Evolutionary conservation across 2,329 filamentous ascomycete genomes (phyloP).

Genomic region (Neobulgaria alba): DNA sequence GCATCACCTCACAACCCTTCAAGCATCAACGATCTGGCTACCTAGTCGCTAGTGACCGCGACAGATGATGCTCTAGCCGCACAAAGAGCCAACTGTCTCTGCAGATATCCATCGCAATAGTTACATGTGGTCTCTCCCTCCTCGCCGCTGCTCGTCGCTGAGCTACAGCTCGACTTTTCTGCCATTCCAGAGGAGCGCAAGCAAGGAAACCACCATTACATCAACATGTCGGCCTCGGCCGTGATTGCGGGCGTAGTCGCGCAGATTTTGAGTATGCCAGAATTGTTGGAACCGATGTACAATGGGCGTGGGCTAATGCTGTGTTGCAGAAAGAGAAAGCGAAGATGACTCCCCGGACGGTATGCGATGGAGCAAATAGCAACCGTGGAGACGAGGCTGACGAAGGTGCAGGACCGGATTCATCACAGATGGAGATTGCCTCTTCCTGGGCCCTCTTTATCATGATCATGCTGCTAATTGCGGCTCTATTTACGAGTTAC

Average conservation of each 20-base stretch:
- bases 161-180: slow-evolving; percentile 19
- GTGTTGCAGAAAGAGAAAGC: slow-evolving; percentile 22
- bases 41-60: slow-evolving; percentile 6
- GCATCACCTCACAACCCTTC: no score
- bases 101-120: slow-evolving; percentile 5
- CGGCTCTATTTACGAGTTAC: slow-evolving; percentile 94
- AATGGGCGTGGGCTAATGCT: slow-evolving; percentile 16
- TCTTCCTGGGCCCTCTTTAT: slow-evolving; percentile 98
- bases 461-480: slow-evolving; percentile 85
- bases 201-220: slow-evolving; percentile 16
- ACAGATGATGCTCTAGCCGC: background rate
- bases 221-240: slow-evolving; percentile 4
- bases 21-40: slow-evolving; percentile 6
- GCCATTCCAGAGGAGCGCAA: slow-evolving; percentile 2
- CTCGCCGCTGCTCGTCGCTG: slow-evolving; percentile 24
- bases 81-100: background rate
- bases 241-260: slow-evolving; percentile 23
- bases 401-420: slow-evolving; percentile 54
- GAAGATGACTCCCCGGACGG: slow-evolving; percentile 26
- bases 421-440: slow-evolving; percentile 86
- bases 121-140: slow-evolving; percentile 28
- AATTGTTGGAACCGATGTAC: background rate
- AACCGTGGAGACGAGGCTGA: slow-evolving; percentile 18
- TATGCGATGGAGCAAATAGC: slow-evolving; percentile 7
- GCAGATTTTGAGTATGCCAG: slow-evolving; percentile 29